A percentile compares a stretch with the other conserved stretches of the same genome.
Evolutionary conservation across 2,329 filamentous ascomycete species (phyloP).

Genomic region (Amylocarpus encephaloides): DNA sequence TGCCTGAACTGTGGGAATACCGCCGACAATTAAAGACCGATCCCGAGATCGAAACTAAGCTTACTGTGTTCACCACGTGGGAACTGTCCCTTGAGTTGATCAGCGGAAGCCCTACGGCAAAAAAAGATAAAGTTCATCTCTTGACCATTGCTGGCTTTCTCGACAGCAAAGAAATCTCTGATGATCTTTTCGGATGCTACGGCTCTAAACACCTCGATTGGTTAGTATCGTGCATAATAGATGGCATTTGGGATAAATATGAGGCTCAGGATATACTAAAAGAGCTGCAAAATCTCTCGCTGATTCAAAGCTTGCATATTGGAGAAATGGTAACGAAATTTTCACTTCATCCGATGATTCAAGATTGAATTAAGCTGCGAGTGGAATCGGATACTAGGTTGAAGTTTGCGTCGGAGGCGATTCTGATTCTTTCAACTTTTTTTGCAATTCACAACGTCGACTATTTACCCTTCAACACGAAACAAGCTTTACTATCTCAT

Average conservation of each 20-base stretch:
- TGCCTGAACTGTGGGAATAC: conserved; percentile 12
- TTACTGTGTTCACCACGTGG: conserved; percentile 21
- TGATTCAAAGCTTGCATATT: conserved; percentile 12
- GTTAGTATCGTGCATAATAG: not conserved
- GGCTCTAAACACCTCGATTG: not conserved
- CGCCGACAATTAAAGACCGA: conserved; percentile 1
- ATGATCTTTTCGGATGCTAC: conserved; percentile 13
- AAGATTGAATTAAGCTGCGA: conserved; percentile 7
- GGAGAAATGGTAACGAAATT: not conserved
- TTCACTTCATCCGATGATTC: conserved; percentile 8
- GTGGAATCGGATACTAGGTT: not conserved
- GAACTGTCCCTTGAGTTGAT: conserved; percentile 21
- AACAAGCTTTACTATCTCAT: not conserved
- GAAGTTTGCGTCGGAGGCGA: not conserved
- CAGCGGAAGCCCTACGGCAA: not conserved
- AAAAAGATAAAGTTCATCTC: conserved; percentile 6
- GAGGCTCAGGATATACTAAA: conserved; percentile 12
- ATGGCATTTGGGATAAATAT: conserved; percentile 15
- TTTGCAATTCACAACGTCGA: not conserved
- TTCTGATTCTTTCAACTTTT: not conserved
- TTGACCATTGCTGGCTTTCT: conserved; percentile 20
- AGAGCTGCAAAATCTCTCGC: conserved; percentile 14
- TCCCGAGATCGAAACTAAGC: not conserved
- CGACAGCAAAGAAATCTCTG: conserved; percentile 15
- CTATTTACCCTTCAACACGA: not conserved